A percentile compares a stretch with the other conserved stretches of the same genome.
These are phyloP conservation scores for Fusarium sp. DNA, from an alignment of 2,329 filamentous ascomycete species.

Conservation along the genomic window DNA sequence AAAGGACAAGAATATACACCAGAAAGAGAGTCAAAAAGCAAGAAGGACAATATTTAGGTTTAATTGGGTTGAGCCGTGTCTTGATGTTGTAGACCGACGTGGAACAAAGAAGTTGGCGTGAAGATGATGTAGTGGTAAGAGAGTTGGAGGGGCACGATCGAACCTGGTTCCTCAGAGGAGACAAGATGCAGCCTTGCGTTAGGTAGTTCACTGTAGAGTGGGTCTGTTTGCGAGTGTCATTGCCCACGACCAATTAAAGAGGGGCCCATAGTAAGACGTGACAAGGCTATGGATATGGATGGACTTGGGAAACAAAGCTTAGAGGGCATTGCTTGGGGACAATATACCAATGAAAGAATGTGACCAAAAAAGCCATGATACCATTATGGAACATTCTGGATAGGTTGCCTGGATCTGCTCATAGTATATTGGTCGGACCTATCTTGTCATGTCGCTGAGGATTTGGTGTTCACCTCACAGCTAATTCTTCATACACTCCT, in stretches of 20 bases:
- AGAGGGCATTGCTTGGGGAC: background rate
- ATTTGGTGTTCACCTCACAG: background rate
- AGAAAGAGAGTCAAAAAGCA: background rate
- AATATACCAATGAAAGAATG: background rate
- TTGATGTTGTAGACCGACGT: background rate
- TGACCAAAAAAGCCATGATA: background rate
- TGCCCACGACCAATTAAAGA: constrained; percentile 14
- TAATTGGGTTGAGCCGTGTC: background rate
- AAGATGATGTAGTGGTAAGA: constrained; percentile 40
- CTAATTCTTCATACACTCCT: background rate
- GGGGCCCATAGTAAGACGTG: background rate
- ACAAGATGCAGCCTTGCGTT: constrained; percentile 40
- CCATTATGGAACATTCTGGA: background rate
- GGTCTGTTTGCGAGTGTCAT: background rate
- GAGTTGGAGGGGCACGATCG: constrained; percentile 45
- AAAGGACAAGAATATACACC: background rate
- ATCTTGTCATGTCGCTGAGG: background rate
- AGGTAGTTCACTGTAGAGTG: constrained; percentile 20
- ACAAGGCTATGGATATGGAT: constrained; percentile 24
- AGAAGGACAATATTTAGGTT: background rate
- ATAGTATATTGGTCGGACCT: background rate
- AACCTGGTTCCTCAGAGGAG: constrained; percentile 31
- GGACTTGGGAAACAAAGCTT: background rate
- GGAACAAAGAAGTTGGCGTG: constrained; percentile 9
- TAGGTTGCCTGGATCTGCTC: no score